Evolutionary conservation across 73 alveolate species (phyloP).

Genomic region (Tetrahymena thermophila): DNA sequence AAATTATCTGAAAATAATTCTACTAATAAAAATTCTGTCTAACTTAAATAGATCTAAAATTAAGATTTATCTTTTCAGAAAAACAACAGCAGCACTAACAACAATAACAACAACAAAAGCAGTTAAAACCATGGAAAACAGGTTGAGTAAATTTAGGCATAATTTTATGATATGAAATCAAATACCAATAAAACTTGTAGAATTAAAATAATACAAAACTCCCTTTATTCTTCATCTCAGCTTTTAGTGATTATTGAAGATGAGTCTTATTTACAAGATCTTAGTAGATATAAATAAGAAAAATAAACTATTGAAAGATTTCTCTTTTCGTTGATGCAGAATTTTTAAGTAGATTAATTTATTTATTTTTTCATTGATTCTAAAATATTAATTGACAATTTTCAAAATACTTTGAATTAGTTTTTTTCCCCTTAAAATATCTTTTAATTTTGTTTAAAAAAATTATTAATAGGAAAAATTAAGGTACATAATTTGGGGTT

Average conservation of each 20-base stretch:
- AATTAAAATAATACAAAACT: background rate
- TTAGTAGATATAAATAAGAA: background rate
- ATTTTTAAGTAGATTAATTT: background rate
- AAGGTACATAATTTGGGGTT: background rate
- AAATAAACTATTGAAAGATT: background rate
- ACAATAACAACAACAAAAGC: background rate
- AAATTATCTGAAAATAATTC: background rate
- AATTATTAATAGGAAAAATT: background rate
- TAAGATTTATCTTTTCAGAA: background rate
- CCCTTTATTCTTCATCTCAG: background rate
- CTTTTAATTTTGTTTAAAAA: too few relatives aligned
- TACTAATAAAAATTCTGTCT: background rate
- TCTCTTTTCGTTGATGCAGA: background rate
- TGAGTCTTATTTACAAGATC: background rate
- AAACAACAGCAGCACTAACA: background rate
- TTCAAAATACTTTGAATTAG: too few relatives aligned
- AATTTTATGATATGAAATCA: background rate
- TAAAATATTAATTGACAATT: too few relatives aligned
- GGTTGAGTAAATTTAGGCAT: background rate
- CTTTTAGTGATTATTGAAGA: background rate
- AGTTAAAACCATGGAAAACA: background rate
- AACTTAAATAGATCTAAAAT: background rate
- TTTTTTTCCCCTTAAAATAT: too few relatives aligned
- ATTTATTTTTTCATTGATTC: background rate
- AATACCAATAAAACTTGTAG: background rate